Percentiles rank a stretch among this genome's conserved stretches.
Evolutionary conservation across 2,329 filamentous ascomycete genomes (phyloP).

Genomic region (Cladosporium phlei): DNA sequence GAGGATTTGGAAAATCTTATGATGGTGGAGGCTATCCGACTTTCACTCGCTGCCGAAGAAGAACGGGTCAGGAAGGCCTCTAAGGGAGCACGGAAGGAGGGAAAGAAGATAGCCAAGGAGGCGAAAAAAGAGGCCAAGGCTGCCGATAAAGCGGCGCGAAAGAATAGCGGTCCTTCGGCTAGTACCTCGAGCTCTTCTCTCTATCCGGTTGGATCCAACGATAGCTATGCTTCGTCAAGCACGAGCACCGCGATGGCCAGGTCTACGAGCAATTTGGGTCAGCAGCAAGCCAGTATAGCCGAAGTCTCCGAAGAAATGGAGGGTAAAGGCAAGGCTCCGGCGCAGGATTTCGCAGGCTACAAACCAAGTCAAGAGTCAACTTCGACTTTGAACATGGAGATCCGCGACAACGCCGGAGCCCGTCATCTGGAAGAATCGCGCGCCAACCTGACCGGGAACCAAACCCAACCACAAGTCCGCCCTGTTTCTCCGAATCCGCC

Average conservation of each 20-base stretch:
- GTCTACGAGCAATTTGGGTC: conserved; percentile 51
- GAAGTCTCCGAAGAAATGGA: conserved; percentile 22
- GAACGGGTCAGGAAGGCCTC: conserved; percentile 83
- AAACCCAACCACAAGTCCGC: conserved; percentile 22
- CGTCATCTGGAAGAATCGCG: conserved; percentile 44
- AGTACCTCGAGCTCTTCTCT: conserved; percentile 53
- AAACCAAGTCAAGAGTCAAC: conserved; percentile 41
- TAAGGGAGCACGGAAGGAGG: conserved; percentile 73
- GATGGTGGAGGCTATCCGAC: conserved; percentile 92
- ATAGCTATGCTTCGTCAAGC: conserved; percentile 30
- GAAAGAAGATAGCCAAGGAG: conserved; percentile 80
- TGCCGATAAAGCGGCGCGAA: conserved; percentile 46
- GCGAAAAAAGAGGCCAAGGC: conserved; percentile 63
- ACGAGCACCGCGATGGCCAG: conserved; percentile 23
- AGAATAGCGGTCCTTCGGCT: conserved; percentile 51
- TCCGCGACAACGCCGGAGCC: conserved; percentile 31
- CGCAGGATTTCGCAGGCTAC: conserved; percentile 38
- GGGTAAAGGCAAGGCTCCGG: conserved; percentile 47
- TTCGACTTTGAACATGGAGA: conserved; percentile 36
- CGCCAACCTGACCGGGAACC: conserved; percentile 31
- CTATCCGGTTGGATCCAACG: conserved; percentile 31
- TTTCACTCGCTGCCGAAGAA: conserved; percentile 88
- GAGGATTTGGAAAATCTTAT: conserved; percentile 96
- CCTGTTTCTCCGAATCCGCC: conserved; percentile 23
- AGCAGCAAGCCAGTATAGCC: conserved; percentile 32